phyloP scores from a whole-genome alignment of 75 land plant species.

The Azolla pinnata region DNA sequence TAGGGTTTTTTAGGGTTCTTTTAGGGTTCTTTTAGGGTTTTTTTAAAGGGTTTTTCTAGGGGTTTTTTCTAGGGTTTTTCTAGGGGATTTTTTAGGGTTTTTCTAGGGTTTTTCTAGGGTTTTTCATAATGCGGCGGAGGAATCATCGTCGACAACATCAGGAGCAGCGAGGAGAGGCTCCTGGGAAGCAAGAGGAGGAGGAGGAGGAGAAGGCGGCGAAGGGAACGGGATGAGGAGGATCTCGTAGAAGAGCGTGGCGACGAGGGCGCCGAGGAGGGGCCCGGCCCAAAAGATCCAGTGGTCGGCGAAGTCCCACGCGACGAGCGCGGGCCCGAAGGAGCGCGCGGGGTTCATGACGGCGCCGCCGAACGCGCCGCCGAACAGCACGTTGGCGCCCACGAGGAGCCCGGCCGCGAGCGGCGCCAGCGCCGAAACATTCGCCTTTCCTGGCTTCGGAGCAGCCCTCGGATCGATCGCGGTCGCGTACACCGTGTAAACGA shows the following conservation, averaged over 20 bases:
- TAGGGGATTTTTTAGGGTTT: too few relatives aligned
- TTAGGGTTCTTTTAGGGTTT: too few relatives aligned
- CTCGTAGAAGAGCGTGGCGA: slow-evolving; percentile 20
- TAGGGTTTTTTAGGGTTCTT: too few relatives aligned
- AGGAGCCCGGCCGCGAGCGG: slow-evolving; percentile 67
- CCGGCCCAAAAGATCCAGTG: slow-evolving; percentile 96
- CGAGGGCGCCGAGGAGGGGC: slow-evolving; percentile 58
- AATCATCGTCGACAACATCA: too few relatives aligned
- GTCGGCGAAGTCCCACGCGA: slow-evolving; percentile 54
- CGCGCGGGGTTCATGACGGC: slow-evolving; percentile 88
- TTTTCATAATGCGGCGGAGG: too few relatives aligned
- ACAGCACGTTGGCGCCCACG: slow-evolving; percentile 68
- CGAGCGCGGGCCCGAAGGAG: slow-evolving; percentile 73
- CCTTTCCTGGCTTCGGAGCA: too few relatives aligned
- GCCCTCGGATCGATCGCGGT: slow-evolving; percentile 44
- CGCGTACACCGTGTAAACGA: slow-evolving; percentile 56
- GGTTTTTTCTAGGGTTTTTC: too few relatives aligned
- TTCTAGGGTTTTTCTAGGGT: too few relatives aligned
- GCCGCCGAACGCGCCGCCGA: slow-evolving; percentile 70
- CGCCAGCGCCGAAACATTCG: slow-evolving; percentile 36
- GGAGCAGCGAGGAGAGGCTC: too few relatives aligned
- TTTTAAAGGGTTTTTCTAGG: too few relatives aligned
- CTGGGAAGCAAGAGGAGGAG: too few relatives aligned
- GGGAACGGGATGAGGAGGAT: background rate
- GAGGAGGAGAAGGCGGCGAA: too few relatives aligned